Evolutionary conservation across 345 rosid genomes (phyloP), one percentile per base, ranked within the genome.

Genomic region (Eucalyptus curtisii): DNA sequence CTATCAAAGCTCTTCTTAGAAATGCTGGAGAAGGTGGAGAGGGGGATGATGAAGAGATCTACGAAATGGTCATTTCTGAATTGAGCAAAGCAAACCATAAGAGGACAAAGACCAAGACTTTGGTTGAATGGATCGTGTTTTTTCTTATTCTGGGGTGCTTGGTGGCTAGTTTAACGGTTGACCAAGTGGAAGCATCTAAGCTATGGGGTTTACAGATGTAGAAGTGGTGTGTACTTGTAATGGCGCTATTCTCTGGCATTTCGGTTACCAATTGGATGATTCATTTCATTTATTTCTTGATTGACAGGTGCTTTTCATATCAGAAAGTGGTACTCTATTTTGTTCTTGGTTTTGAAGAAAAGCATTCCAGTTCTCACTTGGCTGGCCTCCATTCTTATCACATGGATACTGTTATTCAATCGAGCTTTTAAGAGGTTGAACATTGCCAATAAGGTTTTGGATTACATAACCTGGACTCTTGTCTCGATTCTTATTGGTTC

Each of bases 261-360:
- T 86, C 94, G 45, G 90, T 97, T 87, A 96, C 97, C 47, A 94
- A 92, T 47, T 93, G 97, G 98, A 61, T 97, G 89, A 94, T 96
- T 96, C 95, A 91, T 89, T 84, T 96, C 2, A 90, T 92, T 48
- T 97, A 95, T 53, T 97, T 95, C 91, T 59, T 96, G 90, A 97
- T 96, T 22, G 99, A 96, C 91, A 92, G 86, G 86, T 95, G 93
- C 92, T 96, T 94, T 89, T 92, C 95, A 71, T 91, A 95, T 5
- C 88, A 88, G 88, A 97, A 93, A 90, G 95, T 94, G 86, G 99
- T 96, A 20, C 94, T 97, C 86, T 96, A 95, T 86, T 97, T 97
- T 90, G 99, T 97, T 81, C 95, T 94, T 87, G 99, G 98, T n/a
- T 31, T 93, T 96, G 91, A 97, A 95, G 94, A 93, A 95, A 92